Conservation (phyloP, 306 rosid species). For the Calophaca sinica region DNA sequence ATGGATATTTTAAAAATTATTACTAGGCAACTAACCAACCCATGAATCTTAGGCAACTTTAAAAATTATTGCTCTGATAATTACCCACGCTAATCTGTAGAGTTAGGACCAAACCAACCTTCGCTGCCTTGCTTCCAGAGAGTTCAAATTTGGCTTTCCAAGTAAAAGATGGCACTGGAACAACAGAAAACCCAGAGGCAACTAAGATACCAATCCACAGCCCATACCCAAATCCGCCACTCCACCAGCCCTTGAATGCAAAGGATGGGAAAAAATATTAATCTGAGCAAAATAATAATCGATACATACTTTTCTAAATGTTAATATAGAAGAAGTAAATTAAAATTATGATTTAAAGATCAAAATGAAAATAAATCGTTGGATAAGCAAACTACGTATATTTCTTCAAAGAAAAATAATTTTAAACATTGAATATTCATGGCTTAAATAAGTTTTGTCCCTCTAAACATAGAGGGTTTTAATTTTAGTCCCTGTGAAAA, state of each 20-base stretch:
- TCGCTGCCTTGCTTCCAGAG: conserved; percentile 60
- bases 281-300: conserved; percentile 18
- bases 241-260: conserved; percentile 88
- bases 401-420: conserved; percentile 8
- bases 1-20: background rate
- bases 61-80: too few relatives aligned
- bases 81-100: background rate
- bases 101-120: conserved; percentile 61
- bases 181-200: conserved; percentile 81
- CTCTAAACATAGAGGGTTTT: background rate
- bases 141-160: conserved; percentile 83
- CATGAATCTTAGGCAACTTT: too few relatives aligned
- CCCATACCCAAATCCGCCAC: conserved; percentile 97
- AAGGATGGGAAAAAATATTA: conserved; percentile 32
- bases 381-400: conserved; percentile 3
- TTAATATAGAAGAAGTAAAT: background rate
- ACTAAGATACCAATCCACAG: conserved; percentile 93
- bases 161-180: conserved; percentile 77
- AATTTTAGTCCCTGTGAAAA: too few relatives aligned
- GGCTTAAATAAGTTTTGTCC: background rate
- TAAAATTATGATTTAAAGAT: conserved; percentile 23
- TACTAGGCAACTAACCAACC: too few relatives aligned
- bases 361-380: background rate
- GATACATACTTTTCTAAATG: conserved; percentile 31
- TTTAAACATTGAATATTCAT: conserved; percentile 25